A percentile compares a stretch with the other conserved stretches of the same genome.
Evolutionary conservation across 192 early-diverging fungal genomes (phyloP).

Genomic region (Backusella liffmaniae): DNA sequence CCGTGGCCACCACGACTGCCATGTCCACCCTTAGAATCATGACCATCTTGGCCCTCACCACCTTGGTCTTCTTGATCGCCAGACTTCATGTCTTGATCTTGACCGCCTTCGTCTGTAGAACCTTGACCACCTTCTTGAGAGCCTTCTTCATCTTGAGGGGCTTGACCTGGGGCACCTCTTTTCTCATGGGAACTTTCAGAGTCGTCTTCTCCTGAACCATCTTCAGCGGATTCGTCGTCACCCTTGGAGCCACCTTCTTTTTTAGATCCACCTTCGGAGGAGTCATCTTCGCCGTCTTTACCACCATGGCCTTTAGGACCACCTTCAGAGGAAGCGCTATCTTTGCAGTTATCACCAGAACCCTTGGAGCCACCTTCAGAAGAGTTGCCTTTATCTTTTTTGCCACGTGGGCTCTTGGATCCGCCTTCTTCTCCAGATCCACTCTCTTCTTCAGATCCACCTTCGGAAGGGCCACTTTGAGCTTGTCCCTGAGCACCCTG

Average conservation of each 20-base stretch:
- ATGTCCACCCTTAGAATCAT: neutral
- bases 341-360: no score
- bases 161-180: neutral
- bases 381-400: no score
- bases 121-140: neutral
- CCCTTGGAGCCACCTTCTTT: neutral
- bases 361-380: neutral
- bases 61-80: neutral
- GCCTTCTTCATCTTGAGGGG: neutral
- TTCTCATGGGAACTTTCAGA: neutral
- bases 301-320: no score
- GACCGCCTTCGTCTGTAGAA: neutral
- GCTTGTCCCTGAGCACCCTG: neutral
- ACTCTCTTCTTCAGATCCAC: neutral
- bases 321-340: no score
- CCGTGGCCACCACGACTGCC: neutral
- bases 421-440: neutral
- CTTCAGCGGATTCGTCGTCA: neutral
- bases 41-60: neutral
- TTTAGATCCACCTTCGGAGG: neutral
- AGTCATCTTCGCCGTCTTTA: no score
- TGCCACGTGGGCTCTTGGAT: neutral
- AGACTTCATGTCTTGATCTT: neutral
- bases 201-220: neutral
- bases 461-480: neutral